Evolutionary conservation across 2,329 filamentous ascomycete species (phyloP).

Genomic region (Colletotrichum orbiculare): DNA sequence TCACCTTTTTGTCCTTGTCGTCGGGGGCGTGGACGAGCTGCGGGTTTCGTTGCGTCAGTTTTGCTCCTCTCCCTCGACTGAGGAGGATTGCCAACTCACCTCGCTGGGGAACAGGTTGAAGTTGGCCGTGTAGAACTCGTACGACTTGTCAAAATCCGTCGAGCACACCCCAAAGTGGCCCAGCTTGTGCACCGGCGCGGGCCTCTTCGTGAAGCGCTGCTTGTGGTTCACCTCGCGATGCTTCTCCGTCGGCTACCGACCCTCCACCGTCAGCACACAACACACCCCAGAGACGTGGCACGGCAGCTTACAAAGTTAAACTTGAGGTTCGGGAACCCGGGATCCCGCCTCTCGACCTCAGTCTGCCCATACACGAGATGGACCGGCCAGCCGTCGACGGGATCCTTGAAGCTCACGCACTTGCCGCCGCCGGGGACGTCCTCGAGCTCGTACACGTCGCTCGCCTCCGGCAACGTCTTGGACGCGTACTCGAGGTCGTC

Average conservation of each 20-base stretch:
- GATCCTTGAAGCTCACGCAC: constrained; percentile 62
- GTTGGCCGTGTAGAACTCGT: constrained; percentile 60
- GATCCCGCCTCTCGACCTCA: constrained; percentile 47
- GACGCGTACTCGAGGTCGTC: constrained; percentile 65
- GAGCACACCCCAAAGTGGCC: constrained; percentile 67
- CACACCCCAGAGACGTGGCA: background rate
- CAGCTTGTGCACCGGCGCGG: constrained; percentile 62
- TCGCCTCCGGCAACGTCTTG: constrained; percentile 57
- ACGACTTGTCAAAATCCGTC: constrained; percentile 59
- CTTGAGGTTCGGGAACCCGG: constrained; percentile 53
- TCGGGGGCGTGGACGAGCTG: constrained; percentile 38
- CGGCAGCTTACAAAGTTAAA: constrained; percentile 56
- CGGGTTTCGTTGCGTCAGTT: background rate
- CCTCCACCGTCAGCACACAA: background rate
- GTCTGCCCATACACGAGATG: constrained; percentile 68
- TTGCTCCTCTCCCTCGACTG: no score
- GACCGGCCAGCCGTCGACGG: constrained; percentile 67
- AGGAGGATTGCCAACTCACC: constrained; percentile 42
- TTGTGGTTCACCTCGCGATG: constrained; percentile 57
- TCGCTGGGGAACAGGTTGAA: constrained; percentile 66
- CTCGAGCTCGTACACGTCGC: constrained; percentile 57
- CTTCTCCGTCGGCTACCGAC: constrained; percentile 50
- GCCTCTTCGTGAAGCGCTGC: constrained; percentile 61
- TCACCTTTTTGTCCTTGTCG: constrained; percentile 49
- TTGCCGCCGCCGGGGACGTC: constrained; percentile 66